Evolutionary conservation across 2,329 filamentous ascomycete genomes (phyloP), one percentile per base, ranked within the genome.

Genomic region (Talaromyces sp.): DNA sequence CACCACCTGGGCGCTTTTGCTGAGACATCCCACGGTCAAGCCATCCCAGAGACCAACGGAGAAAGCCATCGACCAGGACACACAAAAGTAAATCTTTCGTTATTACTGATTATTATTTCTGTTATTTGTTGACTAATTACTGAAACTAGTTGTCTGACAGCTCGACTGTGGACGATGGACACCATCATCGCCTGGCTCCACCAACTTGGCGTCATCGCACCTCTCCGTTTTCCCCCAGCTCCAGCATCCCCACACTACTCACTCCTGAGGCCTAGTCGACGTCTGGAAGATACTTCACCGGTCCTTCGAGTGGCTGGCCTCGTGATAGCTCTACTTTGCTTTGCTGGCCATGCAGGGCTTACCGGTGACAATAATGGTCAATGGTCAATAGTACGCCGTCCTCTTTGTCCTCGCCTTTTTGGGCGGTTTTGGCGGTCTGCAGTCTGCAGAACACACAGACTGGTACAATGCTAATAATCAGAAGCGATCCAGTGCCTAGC

Each of bases 141-240:
- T 46, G 43, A 2, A 5, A 12, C 9, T 46, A 24, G 43, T 46
- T 21, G 24, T 24, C 19, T 46, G 43, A 46, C 43, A 46, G 43
- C 43, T 46, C 43, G 43, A 19, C 17, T 7, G 26, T 24, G 48
- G 43, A 19, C 17, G 8, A 14, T 24, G 48, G 48, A 24, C 48
- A 27, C 32, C 14, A 12, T 14, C 21, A 17, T 29, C 12, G 48
- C 17, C 48, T 11, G 48, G 27, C 48, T 27, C 48, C 24, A 52
- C 27, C 24, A 11, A n/a, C 14, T 52, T 52, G 48, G 24, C 48
- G 24, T 52, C 48, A 51, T 51, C 48, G 6, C 48, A 24, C 48
- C 48, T 99, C 94, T 38, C 94, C 94, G 70, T 97, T 97, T 99
- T 94, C 38, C 94, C 94, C 26, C 88, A 10, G 92, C 93, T 76